Conservation (phyloP, 352 stramenopile species). For the Plasmopara muralis region DNA sequence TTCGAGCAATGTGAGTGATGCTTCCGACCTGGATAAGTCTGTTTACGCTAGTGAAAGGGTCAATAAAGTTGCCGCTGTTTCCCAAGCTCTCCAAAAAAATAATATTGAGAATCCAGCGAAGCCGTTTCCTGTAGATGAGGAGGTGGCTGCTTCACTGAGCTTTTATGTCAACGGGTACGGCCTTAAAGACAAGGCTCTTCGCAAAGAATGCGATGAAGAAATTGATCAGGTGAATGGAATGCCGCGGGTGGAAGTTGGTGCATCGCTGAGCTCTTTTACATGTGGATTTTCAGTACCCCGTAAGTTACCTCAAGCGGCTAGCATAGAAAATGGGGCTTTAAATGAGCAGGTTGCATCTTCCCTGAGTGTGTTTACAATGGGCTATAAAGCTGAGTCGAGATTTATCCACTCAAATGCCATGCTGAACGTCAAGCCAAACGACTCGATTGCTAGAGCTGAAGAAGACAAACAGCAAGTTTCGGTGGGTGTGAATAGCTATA, state of each 20-base stretch:
- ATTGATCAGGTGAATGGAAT: neutral
- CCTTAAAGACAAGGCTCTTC: constrained; percentile 1
- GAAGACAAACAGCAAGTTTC: constrained; percentile 6
- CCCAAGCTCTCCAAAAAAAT: constrained; percentile 22
- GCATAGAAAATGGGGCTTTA: neutral
- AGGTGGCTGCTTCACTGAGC: constrained; percentile 14
- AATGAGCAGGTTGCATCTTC: constrained; percentile 22
- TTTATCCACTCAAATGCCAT: neutral
- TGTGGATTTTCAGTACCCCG: constrained; percentile 22
- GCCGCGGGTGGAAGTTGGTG: constrained; percentile 12
- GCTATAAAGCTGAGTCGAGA: constrained; percentile 9
- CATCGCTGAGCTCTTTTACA: constrained; percentile 42
- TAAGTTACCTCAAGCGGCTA: constrained; percentile 1
- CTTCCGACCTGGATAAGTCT: neutral
- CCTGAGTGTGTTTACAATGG: constrained; percentile 34
- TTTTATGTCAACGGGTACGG: constrained; percentile 8
- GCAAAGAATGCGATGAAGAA: neutral
- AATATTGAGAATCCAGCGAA: constrained; percentile 23
- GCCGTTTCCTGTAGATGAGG: constrained; percentile 3
- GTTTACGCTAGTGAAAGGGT: constrained; percentile 2
- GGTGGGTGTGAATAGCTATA: constrained; percentile 29
- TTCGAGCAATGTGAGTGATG: too few relatives aligned
- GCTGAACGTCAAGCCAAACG: neutral
- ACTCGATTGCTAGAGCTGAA: neutral
- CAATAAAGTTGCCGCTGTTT: constrained; percentile 9